Evolutionary conservation across 2,329 filamentous ascomycete genomes (phyloP).

Genomic region (Fusarium coicis): DNA sequence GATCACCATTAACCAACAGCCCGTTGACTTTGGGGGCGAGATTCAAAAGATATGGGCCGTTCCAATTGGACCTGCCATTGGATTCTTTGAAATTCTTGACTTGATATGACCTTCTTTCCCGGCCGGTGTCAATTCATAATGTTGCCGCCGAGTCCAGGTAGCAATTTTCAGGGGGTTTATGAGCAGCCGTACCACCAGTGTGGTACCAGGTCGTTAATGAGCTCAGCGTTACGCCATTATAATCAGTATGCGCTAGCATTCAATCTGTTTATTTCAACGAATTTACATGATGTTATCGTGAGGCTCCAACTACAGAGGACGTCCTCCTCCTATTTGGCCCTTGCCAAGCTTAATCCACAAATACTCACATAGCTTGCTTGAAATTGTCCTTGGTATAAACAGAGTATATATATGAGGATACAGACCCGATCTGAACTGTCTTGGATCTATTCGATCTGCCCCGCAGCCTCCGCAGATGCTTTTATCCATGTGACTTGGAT

Average conservation of each 20-base stretch:
- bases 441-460: conserved; percentile 10
- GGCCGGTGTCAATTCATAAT: background rate
- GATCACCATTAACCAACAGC: background rate
- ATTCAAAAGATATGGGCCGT: rapidly evolving
- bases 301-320: background rate
- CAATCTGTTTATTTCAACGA: background rate
- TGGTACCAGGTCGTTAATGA: no score
- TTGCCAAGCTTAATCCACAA: no score
- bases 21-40: background rate
- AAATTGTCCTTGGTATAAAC: background rate
- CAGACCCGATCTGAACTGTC: background rate
- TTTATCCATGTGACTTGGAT: conserved; percentile 30
- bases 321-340: background rate
- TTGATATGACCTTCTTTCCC: rapidly evolving
- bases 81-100: conserved; percentile 25
- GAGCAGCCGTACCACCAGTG: background rate
- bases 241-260: background rate
- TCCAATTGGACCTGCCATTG: rapidly evolving
- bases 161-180: background rate
- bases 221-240: background rate
- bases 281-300: background rate
- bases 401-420: background rate
- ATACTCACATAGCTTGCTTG: no score
- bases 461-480: conserved; percentile 25
- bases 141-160: background rate